Evolutionary conservation across 306 rosid species (phyloP).

Genomic region (Lagenaria siceraria): DNA sequence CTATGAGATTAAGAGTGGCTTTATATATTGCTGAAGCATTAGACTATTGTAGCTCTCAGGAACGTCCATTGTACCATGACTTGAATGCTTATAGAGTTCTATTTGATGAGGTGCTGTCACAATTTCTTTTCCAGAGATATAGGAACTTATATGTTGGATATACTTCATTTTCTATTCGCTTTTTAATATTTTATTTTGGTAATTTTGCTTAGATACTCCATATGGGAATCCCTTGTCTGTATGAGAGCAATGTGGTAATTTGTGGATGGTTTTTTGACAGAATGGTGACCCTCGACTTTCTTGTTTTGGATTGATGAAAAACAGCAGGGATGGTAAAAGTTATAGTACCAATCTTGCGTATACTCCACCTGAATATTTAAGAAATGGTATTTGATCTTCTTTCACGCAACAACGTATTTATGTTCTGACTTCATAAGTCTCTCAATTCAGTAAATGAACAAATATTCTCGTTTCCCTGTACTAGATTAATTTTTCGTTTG

Average conservation of each 20-base stretch:
- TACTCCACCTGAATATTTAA: slow-evolving; percentile 77
- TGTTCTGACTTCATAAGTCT: background rate
- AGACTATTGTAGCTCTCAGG: slow-evolving; percentile 48
- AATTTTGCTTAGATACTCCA: background rate
- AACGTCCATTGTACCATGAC: slow-evolving; percentile 64
- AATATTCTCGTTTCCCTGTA: background rate
- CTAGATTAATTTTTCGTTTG: background rate
- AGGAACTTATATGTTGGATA: background rate
- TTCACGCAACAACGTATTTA: background rate
- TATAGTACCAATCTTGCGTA: slow-evolving; percentile 82
- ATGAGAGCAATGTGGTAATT: slow-evolving; percentile 9
- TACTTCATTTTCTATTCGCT: background rate
- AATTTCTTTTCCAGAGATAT: background rate
- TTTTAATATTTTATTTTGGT: background rate
- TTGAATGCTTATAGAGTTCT: slow-evolving; percentile 70
- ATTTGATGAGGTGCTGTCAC: slow-evolving; percentile 53
- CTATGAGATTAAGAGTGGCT: slow-evolving; percentile 71
- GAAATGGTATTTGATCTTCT: slow-evolving; percentile 35
- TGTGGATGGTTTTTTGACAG: slow-evolving; percentile 33
- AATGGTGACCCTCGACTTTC: slow-evolving; percentile 78
- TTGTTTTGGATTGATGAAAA: slow-evolving; percentile 80
- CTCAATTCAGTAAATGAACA: background rate
- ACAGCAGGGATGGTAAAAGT: slow-evolving; percentile 77
- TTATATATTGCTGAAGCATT: slow-evolving; percentile 55
- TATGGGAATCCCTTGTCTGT: background rate